Evolutionary conservation across 1,139 yeast species (phyloP), one percentile per base, ranked within the genome.

Genomic region (Hansenula lynferdii): DNA sequence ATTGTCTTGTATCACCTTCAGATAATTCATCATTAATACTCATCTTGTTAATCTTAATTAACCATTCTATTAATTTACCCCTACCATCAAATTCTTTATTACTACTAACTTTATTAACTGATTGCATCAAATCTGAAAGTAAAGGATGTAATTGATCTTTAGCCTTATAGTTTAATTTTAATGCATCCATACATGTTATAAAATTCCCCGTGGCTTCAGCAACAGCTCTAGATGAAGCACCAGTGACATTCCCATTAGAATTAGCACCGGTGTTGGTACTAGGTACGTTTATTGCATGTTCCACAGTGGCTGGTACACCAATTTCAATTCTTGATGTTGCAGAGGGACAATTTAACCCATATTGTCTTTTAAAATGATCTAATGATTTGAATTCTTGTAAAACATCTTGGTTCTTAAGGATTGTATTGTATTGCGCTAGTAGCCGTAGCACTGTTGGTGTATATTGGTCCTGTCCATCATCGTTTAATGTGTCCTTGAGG

Each of bases 171-270:
- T 85, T 81, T 44, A 92, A 68, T 55, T 89, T 89, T 39, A 92
- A 67, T 0, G 98, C 98, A 63, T 92, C 99, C 95, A 92, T 87
- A 38, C 89, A 73, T 0, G 98, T 92, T 41, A 94, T 92, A 60
- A 92, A 92, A 47, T 84, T 82, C 2, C 90, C 94, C 0, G 95
- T 85, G 4, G 85, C 84, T 51, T 84, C 92, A 0, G 95, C 92
- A 17, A 85, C 84, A 18, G 84, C 73, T 41, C 80, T 69, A 3
- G 80, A 75, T 16, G 42, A 42, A 12, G 35, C 31, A n/a, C 31
- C 25, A 15, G 11, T 12, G 21, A 9, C 27, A n/a, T 6, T 37
- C 30, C 4, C 37, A 38, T 26, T 6, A 41, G 40, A 41, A 45
- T 6, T 35, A n/a, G n/a, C n/a, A n/a, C n/a, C n/a, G n/a, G n/a